Evolutionary conservation across 495 filamentous ascomycete genomes (phyloP).

Genomic region (Aspergillus carlsbadensis): DNA sequence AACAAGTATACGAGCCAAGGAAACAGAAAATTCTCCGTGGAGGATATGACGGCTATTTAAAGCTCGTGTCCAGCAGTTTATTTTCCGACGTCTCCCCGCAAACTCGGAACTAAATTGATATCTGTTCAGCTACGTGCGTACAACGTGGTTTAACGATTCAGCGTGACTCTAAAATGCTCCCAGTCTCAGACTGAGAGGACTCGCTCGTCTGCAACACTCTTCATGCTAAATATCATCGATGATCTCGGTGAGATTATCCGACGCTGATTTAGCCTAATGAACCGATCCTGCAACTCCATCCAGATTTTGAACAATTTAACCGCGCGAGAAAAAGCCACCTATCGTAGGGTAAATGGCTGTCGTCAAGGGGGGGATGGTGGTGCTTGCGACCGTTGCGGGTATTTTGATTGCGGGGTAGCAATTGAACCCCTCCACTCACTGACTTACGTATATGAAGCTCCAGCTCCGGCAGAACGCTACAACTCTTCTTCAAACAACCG

Average conservation of each 20-base stretch:
- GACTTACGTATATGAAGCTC: background rate
- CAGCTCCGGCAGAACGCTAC: background rate
- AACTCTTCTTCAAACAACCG: background rate
- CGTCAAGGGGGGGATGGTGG: background rate
- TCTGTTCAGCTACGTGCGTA: no score
- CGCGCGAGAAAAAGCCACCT: constrained; percentile 3
- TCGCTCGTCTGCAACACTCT: no score
- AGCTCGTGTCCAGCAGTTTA: no score
- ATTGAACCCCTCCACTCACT: constrained; percentile 1
- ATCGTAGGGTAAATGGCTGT: background rate
- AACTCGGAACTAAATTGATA: no score
- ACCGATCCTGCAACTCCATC: background rate
- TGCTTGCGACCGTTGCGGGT: background rate
- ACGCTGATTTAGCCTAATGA: background rate
- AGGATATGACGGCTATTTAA: no score
- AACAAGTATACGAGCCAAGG: no score
- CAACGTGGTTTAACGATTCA: no score
- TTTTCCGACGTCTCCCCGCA: no score
- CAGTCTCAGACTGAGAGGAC: no score
- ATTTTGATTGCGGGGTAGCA: constrained; percentile 8
- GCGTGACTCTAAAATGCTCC: no score
- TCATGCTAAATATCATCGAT: background rate
- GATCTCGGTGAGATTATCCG: background rate
- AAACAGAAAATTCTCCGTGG: no score
- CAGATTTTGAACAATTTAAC: constrained; percentile 2